Evolutionary conservation across 2,329 filamentous ascomycete genomes (phyloP).

Genomic region (Eutypella sp.): DNA sequence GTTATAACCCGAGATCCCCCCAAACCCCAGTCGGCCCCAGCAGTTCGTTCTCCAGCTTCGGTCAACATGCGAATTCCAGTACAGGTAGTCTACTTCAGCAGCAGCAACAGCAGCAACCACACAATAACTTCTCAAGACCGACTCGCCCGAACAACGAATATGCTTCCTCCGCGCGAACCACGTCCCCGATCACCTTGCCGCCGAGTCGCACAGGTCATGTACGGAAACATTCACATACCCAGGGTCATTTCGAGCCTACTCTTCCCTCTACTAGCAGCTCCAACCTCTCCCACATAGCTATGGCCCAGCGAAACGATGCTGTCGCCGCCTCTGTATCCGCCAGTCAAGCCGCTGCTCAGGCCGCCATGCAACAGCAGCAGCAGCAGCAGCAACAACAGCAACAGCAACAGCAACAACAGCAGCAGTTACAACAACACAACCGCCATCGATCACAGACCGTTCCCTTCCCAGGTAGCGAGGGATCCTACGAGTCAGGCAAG

Average conservation of each 20-base stretch:
- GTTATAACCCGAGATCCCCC: conserved; percentile 41
- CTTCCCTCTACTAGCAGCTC: conserved; percentile 58
- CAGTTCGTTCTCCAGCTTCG: conserved; percentile 45
- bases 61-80: conserved; percentile 43
- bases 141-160: conserved; percentile 29
- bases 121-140: conserved; percentile 54
- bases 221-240: conserved; percentile 65
- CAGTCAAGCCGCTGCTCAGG: conserved; percentile 77
- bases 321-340: conserved; percentile 49
- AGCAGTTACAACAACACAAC: conserved; percentile 53
- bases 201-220: conserved; percentile 29
- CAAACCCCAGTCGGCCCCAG: conserved; percentile 32
- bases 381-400: conserved; percentile 35
- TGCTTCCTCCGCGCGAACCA: conserved; percentile 31
- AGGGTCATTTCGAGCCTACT: conserved; percentile 71
- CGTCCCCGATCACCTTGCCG: conserved; percentile 39
- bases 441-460: conserved; percentile 73
- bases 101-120: background rate
- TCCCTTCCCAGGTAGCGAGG: conserved; percentile 45
- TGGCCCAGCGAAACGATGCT: conserved; percentile 31
- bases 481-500: conserved; percentile 38
- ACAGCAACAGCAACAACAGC: conserved; percentile 24
- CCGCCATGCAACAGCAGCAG: conserved; percentile 62
- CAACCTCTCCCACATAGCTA: conserved; percentile 47
- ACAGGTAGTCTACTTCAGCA: conserved; percentile 34